Percentiles rank a stretch among this genome's conserved stretches.
Conservation (phyloP, 208 protist species). For the Trypanosoma congolense region DNA sequence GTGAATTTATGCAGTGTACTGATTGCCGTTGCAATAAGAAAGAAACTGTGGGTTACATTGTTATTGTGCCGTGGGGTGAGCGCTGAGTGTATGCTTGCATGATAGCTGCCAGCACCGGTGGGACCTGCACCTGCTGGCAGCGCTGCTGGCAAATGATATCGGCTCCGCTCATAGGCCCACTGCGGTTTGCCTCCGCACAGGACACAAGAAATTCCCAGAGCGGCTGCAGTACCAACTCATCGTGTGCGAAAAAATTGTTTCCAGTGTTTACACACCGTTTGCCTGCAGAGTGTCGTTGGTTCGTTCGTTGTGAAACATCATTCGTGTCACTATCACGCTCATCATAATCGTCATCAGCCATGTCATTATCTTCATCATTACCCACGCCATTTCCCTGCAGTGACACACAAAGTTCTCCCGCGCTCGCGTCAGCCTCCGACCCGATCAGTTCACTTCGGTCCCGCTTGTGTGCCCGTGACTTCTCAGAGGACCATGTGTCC, state of each 20-base stretch:
- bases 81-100: conserved; percentile 42
- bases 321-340: background rate
- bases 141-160: conserved; percentile 33
- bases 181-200: conserved; percentile 45
- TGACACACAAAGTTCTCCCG: conserved; percentile 2
- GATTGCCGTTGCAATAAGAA: background rate
- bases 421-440: background rate
- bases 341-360: conserved; percentile 1
- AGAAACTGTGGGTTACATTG: conserved; percentile 21
- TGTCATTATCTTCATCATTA: conserved; percentile 2
- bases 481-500: conserved; percentile 7
- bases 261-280: background rate
- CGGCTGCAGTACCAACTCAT: conserved; percentile 42
- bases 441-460: conserved; percentile 14
- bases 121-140: conserved; percentile 47
- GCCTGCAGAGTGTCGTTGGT: background rate
- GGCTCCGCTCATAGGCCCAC: conserved; percentile 8
- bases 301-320: too few species aligned
- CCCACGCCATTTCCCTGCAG: background rate
- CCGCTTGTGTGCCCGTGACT: conserved; percentile 2
- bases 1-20: too few species aligned
- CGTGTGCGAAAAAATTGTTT: conserved; percentile 27
- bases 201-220: conserved; percentile 67
- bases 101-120: conserved; percentile 40
- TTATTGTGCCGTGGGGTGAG: conserved; percentile 52